Evolutionary conservation across 2,329 filamentous ascomycete genomes (phyloP), one percentile per base, ranked within the genome.

Genomic region (Coleophoma cylindrospora): DNA sequence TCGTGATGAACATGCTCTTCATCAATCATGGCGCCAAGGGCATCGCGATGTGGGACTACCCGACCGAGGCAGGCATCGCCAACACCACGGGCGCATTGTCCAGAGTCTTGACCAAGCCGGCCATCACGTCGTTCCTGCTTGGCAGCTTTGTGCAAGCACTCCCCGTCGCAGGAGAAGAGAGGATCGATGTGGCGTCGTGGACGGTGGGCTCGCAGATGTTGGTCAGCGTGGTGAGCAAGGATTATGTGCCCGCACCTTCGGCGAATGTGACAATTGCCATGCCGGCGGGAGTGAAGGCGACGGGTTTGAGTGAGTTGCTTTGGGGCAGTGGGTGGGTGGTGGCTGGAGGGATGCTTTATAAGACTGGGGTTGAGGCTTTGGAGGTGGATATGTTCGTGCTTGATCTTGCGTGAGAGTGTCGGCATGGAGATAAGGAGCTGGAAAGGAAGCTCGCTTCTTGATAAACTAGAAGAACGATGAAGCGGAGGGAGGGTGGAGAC

Each of bases 11-110:
- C 21, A 58, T 74, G 41, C 54, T 75, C n/a, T 66, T 64, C 47
- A 53, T 76, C 48, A 74, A 74, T 51, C 72, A 75, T 50, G 69
- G 69, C 27, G 73, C 71, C 0, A 75, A 71, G 56, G 73, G 69
- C 0, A 65, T 75, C 33, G 68, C 74, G 33, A 68, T 66, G 55
- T 77, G 74, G 74, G 58, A 62, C 34, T 76, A 67, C 52, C 73
- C 73, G 2, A 69, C 71, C 4, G 63, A 55, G 12, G 40, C 51
- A 2, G 67, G 66, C 34, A 57, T 71, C 17, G 61, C 54, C 37
- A 56, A 53, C 32, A 63, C 63, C 27, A 75, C 65, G 32, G 59
- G 59, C 17, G 45, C 47, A n/a, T 54, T 77, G 50, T 70, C 69
- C 17, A 64, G 57, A 34, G 60, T 70, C 4, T 53, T 74, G 12